phyloP scores from a whole-genome alignment of 768 basidiomycete species.

The Myochromella boudieri region DNA sequence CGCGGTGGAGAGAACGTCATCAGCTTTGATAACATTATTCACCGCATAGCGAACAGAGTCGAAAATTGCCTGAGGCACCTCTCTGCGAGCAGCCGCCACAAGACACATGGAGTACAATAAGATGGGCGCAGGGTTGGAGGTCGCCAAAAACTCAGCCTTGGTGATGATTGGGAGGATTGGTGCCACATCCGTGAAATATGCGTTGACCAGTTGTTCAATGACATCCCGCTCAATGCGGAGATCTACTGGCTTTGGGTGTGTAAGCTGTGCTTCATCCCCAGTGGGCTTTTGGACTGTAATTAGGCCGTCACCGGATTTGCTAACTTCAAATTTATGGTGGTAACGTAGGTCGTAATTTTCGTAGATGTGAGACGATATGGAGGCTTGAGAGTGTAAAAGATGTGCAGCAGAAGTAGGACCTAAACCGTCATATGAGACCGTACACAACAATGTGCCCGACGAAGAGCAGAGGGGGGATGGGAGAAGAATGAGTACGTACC shows the following conservation, averaged over 20 bases:
- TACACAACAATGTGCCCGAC: constrained; percentile 23
- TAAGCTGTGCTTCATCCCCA: constrained; percentile 51
- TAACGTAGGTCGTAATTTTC: constrained; percentile 87
- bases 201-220: constrained; percentile 82
- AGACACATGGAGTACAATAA: constrained; percentile 94
- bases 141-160: constrained; percentile 82
- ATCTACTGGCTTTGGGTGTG: constrained; percentile 64
- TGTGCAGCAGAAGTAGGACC: constrained; percentile 89
- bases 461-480: constrained; percentile 17
- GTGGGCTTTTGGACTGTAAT: constrained; percentile 75
- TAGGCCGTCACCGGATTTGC: constrained; percentile 81
- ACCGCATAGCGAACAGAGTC: constrained; percentile 87
- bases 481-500: constrained; percentile 38
- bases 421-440: constrained; percentile 47
- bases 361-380: constrained; percentile 81
- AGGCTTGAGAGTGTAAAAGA: constrained; percentile 86
- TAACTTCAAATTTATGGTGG: constrained; percentile 86
- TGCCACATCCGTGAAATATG: constrained; percentile 87
- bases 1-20: constrained; percentile 88
- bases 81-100: constrained; percentile 83
- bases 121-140: constrained; percentile 70
- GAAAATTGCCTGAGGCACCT: constrained; percentile 84
- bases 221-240: constrained; percentile 75
- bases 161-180: constrained; percentile 90
- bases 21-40: constrained; percentile 81